Base-by-base conservation (phyloP, 768 basidiomycete genomes). In the Lactarius indigo region DNA sequence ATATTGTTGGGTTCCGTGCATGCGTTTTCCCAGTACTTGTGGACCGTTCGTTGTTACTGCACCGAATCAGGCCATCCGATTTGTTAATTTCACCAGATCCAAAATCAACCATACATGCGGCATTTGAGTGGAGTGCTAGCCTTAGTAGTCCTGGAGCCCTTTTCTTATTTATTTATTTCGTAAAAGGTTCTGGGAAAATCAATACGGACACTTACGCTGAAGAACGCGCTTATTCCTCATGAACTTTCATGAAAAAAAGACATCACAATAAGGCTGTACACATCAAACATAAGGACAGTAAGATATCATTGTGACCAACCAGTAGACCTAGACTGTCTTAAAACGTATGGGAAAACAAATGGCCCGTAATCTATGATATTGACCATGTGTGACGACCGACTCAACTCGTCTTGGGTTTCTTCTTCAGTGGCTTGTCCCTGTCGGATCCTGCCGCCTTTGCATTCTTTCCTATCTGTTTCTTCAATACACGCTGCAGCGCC, bases 401-500 rank as follows among this genome's bases (percentile, higher is more conserved):
- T 59, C 68, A 64, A 37, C 60, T 33, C 23, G 1, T 13, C 63
- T 37, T 68, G 18, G 1, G 26, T 56, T 63, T 66, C 50, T 59
- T 67, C 66, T 33, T 67, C 5, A 31, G 30, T 35, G 17, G 65
- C 35, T 30, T 54, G 4, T 59, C 61, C 13, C 23, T 50, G 30
- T 50, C 30, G 6, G 41, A 7, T 2, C 33, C 17, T 10, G 23
- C 42, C 17, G 20, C 37, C 59, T 59, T 30, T 26, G 37, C 28
- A 3, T 17, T 47, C 35, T 62, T 68, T 55, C 50, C 57, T 8
- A 5, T 20, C n/a, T 57, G 61, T 20, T 65, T 66, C 62, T 66
- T 70, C 42, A 57, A 12, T 20, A 60, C 35, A n/a, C 65, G 63
- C 57, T 55, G 59, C 17, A 71, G 55, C 17, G 86, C 84, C 9